Conservation (phyloP, 176 grass and related monocot genomes). For the Lolium multiflorum region DNA sequence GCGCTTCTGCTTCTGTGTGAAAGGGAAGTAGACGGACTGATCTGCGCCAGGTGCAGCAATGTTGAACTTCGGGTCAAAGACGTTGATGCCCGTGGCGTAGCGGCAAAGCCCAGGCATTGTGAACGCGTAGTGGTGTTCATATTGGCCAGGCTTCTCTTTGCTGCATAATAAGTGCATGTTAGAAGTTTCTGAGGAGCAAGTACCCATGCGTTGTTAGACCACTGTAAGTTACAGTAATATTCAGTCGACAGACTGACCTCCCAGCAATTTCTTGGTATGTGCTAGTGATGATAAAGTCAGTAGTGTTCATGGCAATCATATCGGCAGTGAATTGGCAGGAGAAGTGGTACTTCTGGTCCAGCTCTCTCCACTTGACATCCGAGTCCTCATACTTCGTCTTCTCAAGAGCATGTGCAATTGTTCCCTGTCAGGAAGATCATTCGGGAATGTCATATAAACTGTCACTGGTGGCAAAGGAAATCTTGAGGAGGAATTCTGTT, state of each 20-base stretch:
- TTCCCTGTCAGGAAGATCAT: conserved; percentile 56
- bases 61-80: conserved; percentile 96
- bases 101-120: conserved; percentile 94
- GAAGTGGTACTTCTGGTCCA: conserved; percentile 92
- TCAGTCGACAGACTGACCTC: conserved; percentile 49
- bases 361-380: conserved; percentile 89
- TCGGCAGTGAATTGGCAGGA: conserved; percentile 98
- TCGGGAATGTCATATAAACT: conserved; percentile 12
- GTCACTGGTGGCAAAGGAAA: background rate
- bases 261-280: conserved; percentile 98
- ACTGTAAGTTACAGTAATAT: conserved; percentile 12
- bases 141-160: conserved; percentile 92
- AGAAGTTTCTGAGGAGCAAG: background rate
- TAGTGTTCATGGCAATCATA: conserved; percentile 95
- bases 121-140: conserved; percentile 86
- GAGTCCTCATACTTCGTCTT: conserved; percentile 97
- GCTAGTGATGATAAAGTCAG: conserved; percentile 95
- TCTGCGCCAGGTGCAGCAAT: conserved; percentile 93
- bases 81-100: conserved; percentile 80
- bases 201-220: background rate
- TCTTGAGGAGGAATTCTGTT: background rate
- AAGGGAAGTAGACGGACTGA: conserved; percentile 93
- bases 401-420: conserved; percentile 96
- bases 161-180: conserved; percentile 50
- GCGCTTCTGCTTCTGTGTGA: conserved; percentile 87